Conservation (phyloP, 139 green algal genomes). For the Chlamydomonas urium region DNA sequence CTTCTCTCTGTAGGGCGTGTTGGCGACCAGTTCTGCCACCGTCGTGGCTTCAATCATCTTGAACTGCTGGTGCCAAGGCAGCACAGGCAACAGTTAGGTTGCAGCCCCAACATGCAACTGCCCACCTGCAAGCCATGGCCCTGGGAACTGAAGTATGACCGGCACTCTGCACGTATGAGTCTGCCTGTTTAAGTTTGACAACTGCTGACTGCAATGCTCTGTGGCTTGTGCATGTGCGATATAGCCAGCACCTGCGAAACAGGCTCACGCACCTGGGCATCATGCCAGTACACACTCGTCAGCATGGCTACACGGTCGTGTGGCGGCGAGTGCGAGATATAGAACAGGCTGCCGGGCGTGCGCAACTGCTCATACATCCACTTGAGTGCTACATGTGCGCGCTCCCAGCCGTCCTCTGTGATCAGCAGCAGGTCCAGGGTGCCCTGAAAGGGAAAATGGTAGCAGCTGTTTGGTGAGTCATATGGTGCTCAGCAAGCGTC, state of each 20-base stretch:
- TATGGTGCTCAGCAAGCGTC: too few species aligned
- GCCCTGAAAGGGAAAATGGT: too few species aligned
- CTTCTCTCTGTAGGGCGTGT: neutral
- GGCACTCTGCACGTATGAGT: too few species aligned
- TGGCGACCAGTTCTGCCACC: neutral
- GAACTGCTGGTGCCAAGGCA: neutral
- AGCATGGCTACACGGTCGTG: conserved; percentile 13
- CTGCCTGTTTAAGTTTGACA: neutral
- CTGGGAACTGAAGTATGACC: neutral
- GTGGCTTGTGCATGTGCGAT: neutral
- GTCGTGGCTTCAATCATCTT: neutral
- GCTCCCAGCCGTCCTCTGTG: neutral
- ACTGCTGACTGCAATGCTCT: neutral
- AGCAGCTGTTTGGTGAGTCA: too few species aligned
- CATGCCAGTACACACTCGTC: conserved; percentile 22
- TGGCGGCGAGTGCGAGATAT: conserved; percentile 16
- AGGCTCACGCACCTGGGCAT: conserved; percentile 8
- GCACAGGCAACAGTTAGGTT: too few species aligned
- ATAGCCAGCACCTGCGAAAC: neutral
- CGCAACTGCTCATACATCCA: conserved; percentile 10
- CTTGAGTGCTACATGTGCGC: neutral
- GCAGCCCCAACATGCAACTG: too few species aligned
- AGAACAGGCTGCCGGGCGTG: conserved; percentile 14
- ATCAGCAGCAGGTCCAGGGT: conserved; percentile 14
- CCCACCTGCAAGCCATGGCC: neutral